Conservation (phyloP, 202 grass and related monocot genomes). For the Bolboschoenoplectus hybrid region DNA sequence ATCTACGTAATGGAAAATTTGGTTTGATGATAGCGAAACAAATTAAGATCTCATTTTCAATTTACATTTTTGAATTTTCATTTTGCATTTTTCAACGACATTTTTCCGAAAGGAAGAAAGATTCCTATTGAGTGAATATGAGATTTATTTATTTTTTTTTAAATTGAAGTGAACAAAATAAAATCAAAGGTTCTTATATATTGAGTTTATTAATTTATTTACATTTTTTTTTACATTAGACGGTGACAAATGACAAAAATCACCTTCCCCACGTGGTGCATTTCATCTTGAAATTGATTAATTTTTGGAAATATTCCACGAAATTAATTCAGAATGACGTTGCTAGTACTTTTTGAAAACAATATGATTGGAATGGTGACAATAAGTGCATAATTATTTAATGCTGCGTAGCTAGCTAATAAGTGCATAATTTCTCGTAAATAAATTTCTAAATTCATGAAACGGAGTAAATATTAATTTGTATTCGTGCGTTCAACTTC, state of each 20-base stretch:
- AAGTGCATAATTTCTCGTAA: no score
- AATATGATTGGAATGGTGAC: not conserved
- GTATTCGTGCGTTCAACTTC: no score
- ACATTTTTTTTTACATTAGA: slow-evolving; percentile 5
- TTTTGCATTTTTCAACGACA: no score
- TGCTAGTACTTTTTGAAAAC: not conserved
- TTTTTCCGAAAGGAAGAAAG: not conserved
- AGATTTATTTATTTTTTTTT: not conserved
- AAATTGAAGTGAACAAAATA: not conserved
- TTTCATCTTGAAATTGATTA: not conserved
- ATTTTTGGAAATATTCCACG: not conserved
- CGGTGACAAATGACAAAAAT: not conserved
- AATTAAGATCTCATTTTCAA: not conserved
- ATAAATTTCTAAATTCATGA: no score
- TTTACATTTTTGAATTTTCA: not conserved
- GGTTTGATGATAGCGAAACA: not conserved
- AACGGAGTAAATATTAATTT: no score
- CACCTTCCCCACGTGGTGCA: not conserved
- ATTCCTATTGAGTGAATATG: not conserved
- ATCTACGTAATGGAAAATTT: slow-evolving; percentile 7
- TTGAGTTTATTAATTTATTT: not conserved
- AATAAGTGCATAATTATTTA: not conserved
- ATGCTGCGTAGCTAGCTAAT: no score
- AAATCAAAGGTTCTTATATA: not conserved
- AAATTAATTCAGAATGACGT: not conserved